phyloP scores from a whole-genome alignment of 2,329 filamentous ascomycete species.

The Beauveria rudraprayagi region DNA sequence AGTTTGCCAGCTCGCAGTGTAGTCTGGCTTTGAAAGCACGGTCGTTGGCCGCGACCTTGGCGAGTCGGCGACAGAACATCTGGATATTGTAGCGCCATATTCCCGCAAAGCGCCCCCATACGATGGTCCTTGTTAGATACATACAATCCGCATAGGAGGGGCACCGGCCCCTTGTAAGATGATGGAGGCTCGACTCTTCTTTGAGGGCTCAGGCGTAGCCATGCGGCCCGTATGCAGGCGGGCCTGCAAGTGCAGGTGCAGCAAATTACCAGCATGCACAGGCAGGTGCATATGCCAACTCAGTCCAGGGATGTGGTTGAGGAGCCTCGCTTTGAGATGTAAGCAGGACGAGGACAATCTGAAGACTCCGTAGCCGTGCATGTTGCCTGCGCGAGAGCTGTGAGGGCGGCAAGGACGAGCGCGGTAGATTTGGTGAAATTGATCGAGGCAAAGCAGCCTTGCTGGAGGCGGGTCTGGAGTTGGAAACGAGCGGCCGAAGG shows the following conservation, averaged over 20 bases:
- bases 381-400: background rate
- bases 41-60: background rate
- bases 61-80: background rate
- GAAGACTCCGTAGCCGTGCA: background rate
- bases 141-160: background rate
- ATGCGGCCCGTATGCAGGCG: constrained; percentile 6
- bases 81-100: background rate
- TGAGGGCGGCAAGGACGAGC: background rate
- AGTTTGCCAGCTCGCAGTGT: background rate
- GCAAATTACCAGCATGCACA: constrained; percentile 9
- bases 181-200: background rate
- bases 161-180: constrained; percentile 1
- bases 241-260: constrained; percentile 9
- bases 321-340: background rate
- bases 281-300: constrained; percentile 3
- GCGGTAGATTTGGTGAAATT: background rate
- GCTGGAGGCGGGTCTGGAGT: background rate
- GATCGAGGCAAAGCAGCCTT: background rate
- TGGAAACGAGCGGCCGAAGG: background rate
- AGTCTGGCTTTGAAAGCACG: background rate
- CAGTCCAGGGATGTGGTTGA: background rate
- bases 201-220: constrained; percentile 5
- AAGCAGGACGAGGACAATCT: background rate
- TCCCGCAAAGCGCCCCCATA: background rate
- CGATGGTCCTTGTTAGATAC: background rate